Percentiles rank a stretch among this genome's conserved stretches.
Evolutionary conservation across 2,329 filamentous ascomycete genomes (phyloP).

Genomic region (Apiospora phragmitis): DNA sequence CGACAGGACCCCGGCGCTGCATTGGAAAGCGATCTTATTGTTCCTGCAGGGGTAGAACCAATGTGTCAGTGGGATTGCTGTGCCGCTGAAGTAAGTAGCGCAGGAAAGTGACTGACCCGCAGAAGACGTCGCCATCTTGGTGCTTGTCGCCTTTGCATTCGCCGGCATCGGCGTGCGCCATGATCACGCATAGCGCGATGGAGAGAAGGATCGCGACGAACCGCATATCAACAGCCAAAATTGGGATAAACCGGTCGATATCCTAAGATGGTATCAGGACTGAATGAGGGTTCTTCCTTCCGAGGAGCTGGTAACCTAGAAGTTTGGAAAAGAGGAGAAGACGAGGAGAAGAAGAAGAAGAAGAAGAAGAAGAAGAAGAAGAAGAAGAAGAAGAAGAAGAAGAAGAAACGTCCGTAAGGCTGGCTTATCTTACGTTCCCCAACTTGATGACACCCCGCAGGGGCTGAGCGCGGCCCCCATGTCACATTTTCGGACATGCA

Average conservation of each 20-base stretch:
- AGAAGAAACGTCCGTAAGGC: not conserved
- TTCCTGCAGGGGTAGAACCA: not conserved
- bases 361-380: not conserved
- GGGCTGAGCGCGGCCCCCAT: not conserved
- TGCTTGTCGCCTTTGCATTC: not conserved
- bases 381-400: not conserved
- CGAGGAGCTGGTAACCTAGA: not conserved
- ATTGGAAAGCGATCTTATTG: not conserved
- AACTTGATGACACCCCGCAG: not conserved
- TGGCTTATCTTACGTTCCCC: not conserved
- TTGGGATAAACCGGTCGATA: not conserved
- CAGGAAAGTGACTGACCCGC: not conserved
- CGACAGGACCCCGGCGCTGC: not conserved
- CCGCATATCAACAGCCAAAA: not conserved
- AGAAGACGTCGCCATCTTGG: not conserved
- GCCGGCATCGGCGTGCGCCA: not conserved
- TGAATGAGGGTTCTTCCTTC: not conserved
- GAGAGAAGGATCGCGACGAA: not conserved
- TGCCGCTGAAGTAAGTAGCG: not conserved
- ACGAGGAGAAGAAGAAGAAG: not conserved
- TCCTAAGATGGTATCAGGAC: not conserved
- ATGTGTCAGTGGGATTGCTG: not conserved
- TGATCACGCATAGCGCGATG: not conserved
- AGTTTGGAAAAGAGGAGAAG: not conserved
- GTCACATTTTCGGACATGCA: not conserved